Evolutionary conservation across 345 rosid species (phyloP), one percentile per base, ranked within the genome.

Genomic region (Salix koriyanagi): DNA sequence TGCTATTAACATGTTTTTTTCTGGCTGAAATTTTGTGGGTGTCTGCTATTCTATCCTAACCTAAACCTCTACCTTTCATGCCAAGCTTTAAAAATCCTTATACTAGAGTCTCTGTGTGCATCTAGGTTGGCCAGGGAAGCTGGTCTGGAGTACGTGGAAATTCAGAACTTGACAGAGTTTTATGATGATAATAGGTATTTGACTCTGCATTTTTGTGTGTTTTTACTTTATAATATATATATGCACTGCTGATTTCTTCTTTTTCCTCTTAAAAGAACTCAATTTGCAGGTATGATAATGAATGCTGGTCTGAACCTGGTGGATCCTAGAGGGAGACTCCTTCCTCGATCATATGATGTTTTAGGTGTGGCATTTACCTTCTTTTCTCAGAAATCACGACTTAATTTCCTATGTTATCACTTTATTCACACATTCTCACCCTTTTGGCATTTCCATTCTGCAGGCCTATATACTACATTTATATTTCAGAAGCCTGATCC

Each of bases 401-500:
- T 76, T 69, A 36, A 60, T 46, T 34, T 21, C 26, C 60, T 60
- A 76, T 67, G 37, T 50, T 10, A 30, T 46, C 54, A 18, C 6
- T 36, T 72, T 25, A 11, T 71, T 37, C 18, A 15, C 19, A 19
- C 61, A 32, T 48, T 70, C 70, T 71, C 62, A 76, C 19, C 67
- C 42, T 46, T 80, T 42, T 73, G 65, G 25, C 32, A 70, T 62
- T 70, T 60, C 62, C 18, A 11, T 67, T 64, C 64, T 73, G 46
- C 87, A 96, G 99, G 99, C 79, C 90, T 96, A 28, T 93, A 91
- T 79, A 82, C 96, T 6, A 92, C 96, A 58, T 91, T 93, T 74
- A 91, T 92, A 86, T 91, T 96, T 82, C 96, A 91, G 73, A 96
- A 93, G 88, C 99, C 97, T 4, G 92, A 96, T 84, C 99, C 97